A percentile compares a stretch with the other conserved stretches of the same genome.
phyloP scores from a whole-genome alignment of 2,329 filamentous ascomycete species.

The Rosellinia necatrix region DNA sequence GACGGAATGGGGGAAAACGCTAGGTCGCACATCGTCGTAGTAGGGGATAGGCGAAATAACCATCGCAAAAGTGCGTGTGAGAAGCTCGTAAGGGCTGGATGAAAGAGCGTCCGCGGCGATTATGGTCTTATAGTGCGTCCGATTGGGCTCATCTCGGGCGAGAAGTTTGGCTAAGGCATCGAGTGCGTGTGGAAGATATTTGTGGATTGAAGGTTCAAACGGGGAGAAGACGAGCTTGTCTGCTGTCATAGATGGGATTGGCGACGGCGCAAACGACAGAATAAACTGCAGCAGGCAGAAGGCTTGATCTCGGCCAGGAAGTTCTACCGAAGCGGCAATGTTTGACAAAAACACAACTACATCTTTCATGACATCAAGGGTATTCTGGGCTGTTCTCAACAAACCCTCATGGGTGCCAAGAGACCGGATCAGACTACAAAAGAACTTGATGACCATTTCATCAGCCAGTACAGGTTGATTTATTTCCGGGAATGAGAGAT shows the following conservation, averaged over 20 bases:
- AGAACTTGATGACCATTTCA: conserved; percentile 77
- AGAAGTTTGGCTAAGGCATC: conserved; percentile 91
- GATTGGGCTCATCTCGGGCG: conserved; percentile 90
- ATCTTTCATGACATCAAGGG: conserved; percentile 97
- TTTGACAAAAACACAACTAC: conserved; percentile 88
- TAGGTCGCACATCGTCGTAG: conserved; percentile 56
- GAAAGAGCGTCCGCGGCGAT: conserved; percentile 73
- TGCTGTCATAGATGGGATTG: conserved; percentile 63
- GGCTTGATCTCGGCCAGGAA: conserved; percentile 86
- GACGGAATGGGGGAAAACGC: conserved; percentile 67
- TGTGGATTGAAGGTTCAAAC: conserved; percentile 81
- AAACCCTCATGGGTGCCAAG: conserved; percentile 89
- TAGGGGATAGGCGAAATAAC: conserved; percentile 86
- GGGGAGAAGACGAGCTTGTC: conserved; percentile 73
- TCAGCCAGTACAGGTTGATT: conserved; percentile 80
- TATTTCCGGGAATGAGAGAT: conserved; percentile 78
- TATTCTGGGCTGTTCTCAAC: conserved; percentile 79
- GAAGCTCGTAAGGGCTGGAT: conserved; percentile 72
- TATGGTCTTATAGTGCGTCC: conserved; percentile 80
- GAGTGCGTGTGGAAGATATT: conserved; percentile 86
- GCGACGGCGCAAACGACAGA: conserved; percentile 83
- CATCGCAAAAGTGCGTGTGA: conserved; percentile 85
- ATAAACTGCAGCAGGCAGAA: conserved; percentile 86
- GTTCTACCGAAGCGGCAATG: conserved; percentile 76
- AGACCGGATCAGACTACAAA: conserved; percentile 82